phyloP scores from a whole-genome alignment of 495 filamentous ascomycete species.

The Penicillium herquei region DNA sequence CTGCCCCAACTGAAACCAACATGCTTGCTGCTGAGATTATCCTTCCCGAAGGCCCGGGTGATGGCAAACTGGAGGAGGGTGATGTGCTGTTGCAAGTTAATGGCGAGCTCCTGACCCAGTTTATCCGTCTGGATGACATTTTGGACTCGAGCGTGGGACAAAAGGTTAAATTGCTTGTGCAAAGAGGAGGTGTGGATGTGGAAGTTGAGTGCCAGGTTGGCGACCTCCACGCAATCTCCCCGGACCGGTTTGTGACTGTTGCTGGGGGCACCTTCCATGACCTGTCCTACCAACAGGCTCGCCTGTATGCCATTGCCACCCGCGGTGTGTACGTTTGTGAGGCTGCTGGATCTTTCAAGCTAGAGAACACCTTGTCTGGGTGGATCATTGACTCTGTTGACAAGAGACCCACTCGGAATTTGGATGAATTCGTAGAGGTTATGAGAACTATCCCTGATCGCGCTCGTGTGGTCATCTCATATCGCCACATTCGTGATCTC shows the following conservation, averaged over 20 bases:
- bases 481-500: slow-evolving; percentile 91
- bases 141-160: slow-evolving; percentile 83
- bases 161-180: slow-evolving; percentile 71
- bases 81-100: slow-evolving; percentile 97
- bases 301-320: slow-evolving; percentile 86
- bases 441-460: slow-evolving; percentile 86
- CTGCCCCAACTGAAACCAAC: slow-evolving; percentile 89
- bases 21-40: slow-evolving; percentile 97
- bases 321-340: slow-evolving; percentile 95
- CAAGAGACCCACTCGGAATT: slow-evolving; percentile 80
- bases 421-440: slow-evolving; percentile 87
- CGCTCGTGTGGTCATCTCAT: slow-evolving; percentile 85
- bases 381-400: slow-evolving; percentile 95
- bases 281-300: slow-evolving; percentile 93
- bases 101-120: slow-evolving; percentile 89
- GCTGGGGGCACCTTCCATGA: slow-evolving; percentile 92
- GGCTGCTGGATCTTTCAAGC: slow-evolving; percentile 89
- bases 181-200: slow-evolving; percentile 84
- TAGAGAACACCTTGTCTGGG: slow-evolving; percentile 85
- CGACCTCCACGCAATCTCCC: slow-evolving; percentile 91
- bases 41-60: slow-evolving; percentile 83
- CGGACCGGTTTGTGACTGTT: slow-evolving; percentile 91
- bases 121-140: slow-evolving; percentile 89
- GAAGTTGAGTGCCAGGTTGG: slow-evolving; percentile 84
- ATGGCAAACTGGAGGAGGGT: slow-evolving; percentile 83